phyloP scores from a whole-genome alignment of 2,329 filamentous ascomycete species.

The Claviceps arundinis region DNA sequence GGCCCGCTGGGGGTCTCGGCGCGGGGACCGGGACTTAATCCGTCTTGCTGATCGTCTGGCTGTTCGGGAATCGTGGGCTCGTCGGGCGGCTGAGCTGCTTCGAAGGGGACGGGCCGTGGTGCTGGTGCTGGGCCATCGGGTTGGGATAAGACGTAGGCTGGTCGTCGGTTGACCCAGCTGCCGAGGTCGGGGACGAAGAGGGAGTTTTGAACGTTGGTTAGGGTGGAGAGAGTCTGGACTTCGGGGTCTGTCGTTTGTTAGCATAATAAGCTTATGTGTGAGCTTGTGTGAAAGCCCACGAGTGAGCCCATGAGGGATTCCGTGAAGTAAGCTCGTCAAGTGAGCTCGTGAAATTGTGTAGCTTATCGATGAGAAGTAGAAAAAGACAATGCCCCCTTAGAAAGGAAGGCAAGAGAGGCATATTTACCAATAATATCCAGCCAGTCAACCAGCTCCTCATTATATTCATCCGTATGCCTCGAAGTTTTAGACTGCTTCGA shows the following conservation, averaged over 20 bases:
- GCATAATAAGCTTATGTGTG: no score
- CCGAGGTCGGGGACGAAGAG: conserved; percentile 78
- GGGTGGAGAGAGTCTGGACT: conserved; percentile 66
- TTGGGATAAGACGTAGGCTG: conserved; percentile 61
- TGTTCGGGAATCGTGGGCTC: conserved; percentile 6
- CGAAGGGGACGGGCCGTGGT: background rate
- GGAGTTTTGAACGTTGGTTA: conserved; percentile 84
- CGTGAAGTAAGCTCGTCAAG: background rate
- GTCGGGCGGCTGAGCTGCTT: conserved; percentile 6
- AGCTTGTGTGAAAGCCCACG: no score
- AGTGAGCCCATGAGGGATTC: no score
- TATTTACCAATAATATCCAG: conserved; percentile 25
- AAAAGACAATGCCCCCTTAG: background rate
- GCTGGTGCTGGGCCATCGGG: background rate
- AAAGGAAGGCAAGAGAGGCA: background rate
- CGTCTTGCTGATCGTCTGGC: background rate
- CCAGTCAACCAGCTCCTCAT: conserved; percentile 26
- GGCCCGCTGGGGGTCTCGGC: conserved; percentile 10
- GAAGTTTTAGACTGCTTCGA: background rate
- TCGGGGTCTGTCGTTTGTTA: conserved; percentile 51
- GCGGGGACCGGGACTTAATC: conserved; percentile 6
- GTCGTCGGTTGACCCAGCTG: conserved; percentile 58
- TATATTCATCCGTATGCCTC: conserved; percentile 20
- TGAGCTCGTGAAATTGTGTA: background rate
- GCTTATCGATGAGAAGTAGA: background rate